Conservation (phyloP, 768 basidiomycete species). For the Calocybe indica region DNA sequence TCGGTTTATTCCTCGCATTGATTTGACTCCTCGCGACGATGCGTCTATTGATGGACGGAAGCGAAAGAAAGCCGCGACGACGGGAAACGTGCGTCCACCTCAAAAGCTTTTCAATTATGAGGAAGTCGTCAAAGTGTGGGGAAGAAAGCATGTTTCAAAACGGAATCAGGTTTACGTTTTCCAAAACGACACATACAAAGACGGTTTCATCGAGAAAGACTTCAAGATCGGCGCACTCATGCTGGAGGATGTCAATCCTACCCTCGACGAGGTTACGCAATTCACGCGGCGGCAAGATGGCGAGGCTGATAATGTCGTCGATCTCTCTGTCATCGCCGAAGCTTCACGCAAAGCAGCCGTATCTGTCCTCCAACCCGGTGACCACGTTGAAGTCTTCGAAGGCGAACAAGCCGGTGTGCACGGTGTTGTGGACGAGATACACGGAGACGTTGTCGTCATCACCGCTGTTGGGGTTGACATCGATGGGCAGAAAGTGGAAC, state of each 20-base stretch:
- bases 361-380: slow-evolving; percentile 92
- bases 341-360: slow-evolving; percentile 89
- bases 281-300: slow-evolving; percentile 71
- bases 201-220: slow-evolving; percentile 96
- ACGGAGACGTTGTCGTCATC: slow-evolving; percentile 81
- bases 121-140: slow-evolving; percentile 84
- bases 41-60: slow-evolving; percentile 60
- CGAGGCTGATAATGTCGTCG: slow-evolving; percentile 64
- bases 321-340: slow-evolving; percentile 88
- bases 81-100: slow-evolving; percentile 73
- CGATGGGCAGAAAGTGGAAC: slow-evolving; percentile 80
- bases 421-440: slow-evolving; percentile 87
- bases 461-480: slow-evolving; percentile 77
- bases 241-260: slow-evolving; percentile 89
- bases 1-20: slow-evolving; percentile 96
- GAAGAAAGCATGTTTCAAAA: slow-evolving; percentile 68
- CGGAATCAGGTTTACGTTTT: slow-evolving; percentile 78
- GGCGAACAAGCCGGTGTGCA: slow-evolving; percentile 93
- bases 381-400: slow-evolving; percentile 95
- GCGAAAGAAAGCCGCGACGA: slow-evolving; percentile 58
- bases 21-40: slow-evolving; percentile 87
- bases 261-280: slow-evolving; percentile 91
- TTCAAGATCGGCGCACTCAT: slow-evolving; percentile 75
- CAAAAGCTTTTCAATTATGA: slow-evolving; percentile 93
- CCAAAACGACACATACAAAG: slow-evolving; percentile 88